Conservation (phyloP, 331 rosid species). For the Acacia pycnantha region DNA sequence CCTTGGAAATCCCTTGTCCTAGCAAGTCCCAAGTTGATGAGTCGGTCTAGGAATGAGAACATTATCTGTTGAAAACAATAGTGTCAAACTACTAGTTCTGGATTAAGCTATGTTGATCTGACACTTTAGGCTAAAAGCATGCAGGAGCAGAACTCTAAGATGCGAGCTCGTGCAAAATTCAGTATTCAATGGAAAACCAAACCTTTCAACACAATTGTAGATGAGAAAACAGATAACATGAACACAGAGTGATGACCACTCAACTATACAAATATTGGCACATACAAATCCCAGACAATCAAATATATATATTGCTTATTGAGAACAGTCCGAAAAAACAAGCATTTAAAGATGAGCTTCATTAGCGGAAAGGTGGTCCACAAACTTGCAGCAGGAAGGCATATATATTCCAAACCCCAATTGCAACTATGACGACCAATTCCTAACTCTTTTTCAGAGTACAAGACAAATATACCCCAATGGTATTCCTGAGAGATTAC, state of each 20-base stretch:
- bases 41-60: conserved; percentile 84
- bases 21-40: conserved; percentile 89
- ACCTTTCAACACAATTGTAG: not conserved
- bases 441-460: not conserved
- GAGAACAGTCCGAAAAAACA: not conserved
- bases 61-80: conserved; percentile 55
- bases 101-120: not conserved
- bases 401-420: not conserved
- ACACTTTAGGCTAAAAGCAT: not conserved
- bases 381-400: not conserved
- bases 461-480: not conserved
- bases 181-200: conserved; percentile 19
- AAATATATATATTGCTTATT: not conserved
- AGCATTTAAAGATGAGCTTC: not conserved
- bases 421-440: not conserved
- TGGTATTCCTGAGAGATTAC: not conserved
- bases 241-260: not conserved
- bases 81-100: not conserved
- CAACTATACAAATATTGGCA: not conserved
- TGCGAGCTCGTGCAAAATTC: not conserved
- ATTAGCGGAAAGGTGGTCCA: not conserved
- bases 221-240: not conserved
- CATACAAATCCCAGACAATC: not conserved
- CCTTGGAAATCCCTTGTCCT: conserved; percentile 98
- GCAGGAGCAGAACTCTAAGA: not conserved